phyloP scores from a whole-genome alignment of 768 basidiomycete genomes.

The Calocera viscosa region DNA sequence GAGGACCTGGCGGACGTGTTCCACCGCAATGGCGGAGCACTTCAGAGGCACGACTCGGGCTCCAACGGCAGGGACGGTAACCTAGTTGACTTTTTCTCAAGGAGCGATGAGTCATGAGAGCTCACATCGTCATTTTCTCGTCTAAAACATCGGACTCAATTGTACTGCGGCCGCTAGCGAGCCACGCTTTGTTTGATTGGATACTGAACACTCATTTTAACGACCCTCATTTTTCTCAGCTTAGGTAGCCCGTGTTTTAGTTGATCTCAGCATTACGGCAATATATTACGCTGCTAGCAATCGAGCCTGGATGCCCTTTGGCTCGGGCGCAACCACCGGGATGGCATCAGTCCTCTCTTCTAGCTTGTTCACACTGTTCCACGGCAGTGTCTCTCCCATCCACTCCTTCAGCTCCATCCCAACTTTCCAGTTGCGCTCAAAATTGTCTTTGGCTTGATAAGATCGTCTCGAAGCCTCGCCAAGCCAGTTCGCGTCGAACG shows the following conservation, averaged over 20 bases:
- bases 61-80: neutral
- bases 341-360: neutral
- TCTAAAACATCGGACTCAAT: neutral
- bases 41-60: neutral
- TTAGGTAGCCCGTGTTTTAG: neutral
- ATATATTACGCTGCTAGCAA: neutral
- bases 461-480: neutral
- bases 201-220: neutral
- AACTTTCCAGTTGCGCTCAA: neutral
- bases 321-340: neutral
- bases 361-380: too few relatives aligned
- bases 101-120: neutral
- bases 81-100: neutral
- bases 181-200: neutral
- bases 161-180: conserved; percentile 1
- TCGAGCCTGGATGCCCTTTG: neutral
- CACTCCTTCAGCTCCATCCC: neutral
- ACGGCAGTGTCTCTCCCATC: neutral
- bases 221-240: neutral
- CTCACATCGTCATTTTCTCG: neutral
- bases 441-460: neutral
- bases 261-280: conserved; percentile 5
- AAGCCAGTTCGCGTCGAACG: neutral
- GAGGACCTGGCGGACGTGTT: conserved; percentile 1
- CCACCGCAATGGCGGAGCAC: neutral